Evolutionary conservation across 2,329 filamentous ascomycete species (phyloP).

Genomic region (Graphiopsis chlorocephala): DNA sequence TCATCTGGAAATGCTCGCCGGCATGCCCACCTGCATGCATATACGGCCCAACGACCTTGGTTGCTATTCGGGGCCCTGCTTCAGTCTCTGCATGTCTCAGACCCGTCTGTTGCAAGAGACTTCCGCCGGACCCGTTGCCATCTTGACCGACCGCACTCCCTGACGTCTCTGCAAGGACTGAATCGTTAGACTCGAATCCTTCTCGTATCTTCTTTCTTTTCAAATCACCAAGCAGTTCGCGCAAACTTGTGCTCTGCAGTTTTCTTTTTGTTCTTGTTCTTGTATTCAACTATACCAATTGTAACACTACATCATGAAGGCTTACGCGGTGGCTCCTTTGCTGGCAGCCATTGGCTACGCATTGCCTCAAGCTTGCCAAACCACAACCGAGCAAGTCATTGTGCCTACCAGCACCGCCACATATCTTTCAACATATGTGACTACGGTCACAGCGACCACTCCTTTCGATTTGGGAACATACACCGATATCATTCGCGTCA

Average conservation of each 20-base stretch:
- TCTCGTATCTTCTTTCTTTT: neutral
- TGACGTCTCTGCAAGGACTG: neutral
- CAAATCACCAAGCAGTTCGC: neutral
- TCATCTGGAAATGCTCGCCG: neutral
- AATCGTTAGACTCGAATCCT: neutral
- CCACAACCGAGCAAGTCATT: slow-evolving; percentile 28
- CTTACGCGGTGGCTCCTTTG: slow-evolving; percentile 22
- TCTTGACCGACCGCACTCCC: neutral
- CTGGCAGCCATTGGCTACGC: slow-evolving; percentile 23
- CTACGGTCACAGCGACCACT: slow-evolving; percentile 26
- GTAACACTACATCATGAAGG: slow-evolving; percentile 21
- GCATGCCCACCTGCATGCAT: neutral
- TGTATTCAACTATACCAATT: neutral
- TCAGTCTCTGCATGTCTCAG: neutral
- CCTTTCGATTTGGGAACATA: slow-evolving; percentile 28
- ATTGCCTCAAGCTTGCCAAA: slow-evolving; percentile 30
- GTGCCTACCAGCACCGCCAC: slow-evolving; percentile 32
- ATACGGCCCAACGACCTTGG: neutral
- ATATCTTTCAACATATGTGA: slow-evolving; percentile 27
- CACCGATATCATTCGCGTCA: slow-evolving; percentile 27
- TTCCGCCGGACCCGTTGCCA: neutral
- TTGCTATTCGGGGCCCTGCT: neutral
- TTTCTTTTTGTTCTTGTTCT: neutral
- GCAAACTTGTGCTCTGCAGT: neutral
- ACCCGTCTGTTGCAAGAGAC: neutral